These are phyloP conservation scores for Paralagenidium karlingii DNA, from an alignment of 352 stramenopile species.

Conservation along the genomic window DNA sequence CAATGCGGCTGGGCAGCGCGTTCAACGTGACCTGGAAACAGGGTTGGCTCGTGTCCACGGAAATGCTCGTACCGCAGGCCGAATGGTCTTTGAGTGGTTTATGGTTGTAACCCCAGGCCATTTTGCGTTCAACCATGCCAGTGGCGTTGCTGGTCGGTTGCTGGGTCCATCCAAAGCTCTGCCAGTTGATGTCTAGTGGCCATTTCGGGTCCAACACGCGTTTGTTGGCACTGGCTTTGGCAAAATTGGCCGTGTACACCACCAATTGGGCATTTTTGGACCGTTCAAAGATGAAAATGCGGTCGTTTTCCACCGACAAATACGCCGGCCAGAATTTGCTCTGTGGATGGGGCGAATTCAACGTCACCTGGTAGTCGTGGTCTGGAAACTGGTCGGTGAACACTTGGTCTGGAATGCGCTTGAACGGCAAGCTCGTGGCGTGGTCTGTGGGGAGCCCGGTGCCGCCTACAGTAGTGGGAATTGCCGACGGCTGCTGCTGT, in stretches of 20 bases:
- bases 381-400: constrained; percentile 69
- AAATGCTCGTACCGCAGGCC: neutral
- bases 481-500: too few species aligned
- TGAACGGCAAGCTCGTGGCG: too few species aligned
- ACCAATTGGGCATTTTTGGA: constrained; percentile 75
- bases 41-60: constrained; percentile 2
- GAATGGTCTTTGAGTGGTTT: constrained; percentile 10
- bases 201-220: constrained; percentile 40
- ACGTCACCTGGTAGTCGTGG: constrained; percentile 52
- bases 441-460: too few species aligned
- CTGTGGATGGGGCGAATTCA: constrained; percentile 34
- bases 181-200: constrained; percentile 72
- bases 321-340: constrained; percentile 59
- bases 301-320: constrained; percentile 39
- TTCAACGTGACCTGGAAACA: constrained; percentile 48
- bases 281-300: constrained; percentile 61
- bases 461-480: too few species aligned
- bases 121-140: constrained; percentile 45
- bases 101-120: constrained; percentile 62
- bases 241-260: constrained; percentile 60
- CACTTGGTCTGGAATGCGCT: too few species aligned
- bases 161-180: constrained; percentile 64
- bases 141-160: constrained; percentile 51
- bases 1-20: constrained; percentile 33
- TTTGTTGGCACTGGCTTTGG: constrained; percentile 18